Conservation (phyloP, 495 filamentous ascomycete species). For the Sordaria brevicollis region DNA sequence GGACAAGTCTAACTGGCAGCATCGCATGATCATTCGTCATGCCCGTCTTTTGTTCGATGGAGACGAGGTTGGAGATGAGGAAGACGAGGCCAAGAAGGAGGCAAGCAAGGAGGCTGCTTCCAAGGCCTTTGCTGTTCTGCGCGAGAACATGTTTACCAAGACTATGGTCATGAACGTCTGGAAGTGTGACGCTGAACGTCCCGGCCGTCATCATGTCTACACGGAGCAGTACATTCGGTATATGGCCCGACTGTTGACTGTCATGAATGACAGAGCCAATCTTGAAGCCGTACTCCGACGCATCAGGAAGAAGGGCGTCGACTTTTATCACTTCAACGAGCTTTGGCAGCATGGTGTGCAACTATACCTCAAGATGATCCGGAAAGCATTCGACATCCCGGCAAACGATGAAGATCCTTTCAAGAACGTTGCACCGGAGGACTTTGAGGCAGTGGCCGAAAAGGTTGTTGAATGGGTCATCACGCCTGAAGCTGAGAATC, state of each 20-base stretch:
- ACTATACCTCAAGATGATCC: slow-evolving; percentile 65
- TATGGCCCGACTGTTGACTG: slow-evolving; percentile 61
- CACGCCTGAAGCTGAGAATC: slow-evolving; percentile 21
- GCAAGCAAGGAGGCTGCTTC: slow-evolving; percentile 27
- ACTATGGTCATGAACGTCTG: slow-evolving; percentile 92
- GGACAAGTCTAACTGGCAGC: slow-evolving; percentile 96
- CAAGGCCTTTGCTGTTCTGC: slow-evolving; percentile 62
- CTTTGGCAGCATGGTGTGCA: slow-evolving; percentile 77
- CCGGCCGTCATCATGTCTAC: slow-evolving; percentile 89
- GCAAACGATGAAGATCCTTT: slow-evolving; percentile 70
- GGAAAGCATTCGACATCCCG: slow-evolving; percentile 53
- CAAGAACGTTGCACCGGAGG: slow-evolving; percentile 65
- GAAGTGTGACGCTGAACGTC: slow-evolving; percentile 86
- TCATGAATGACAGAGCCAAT: slow-evolving; percentile 65
- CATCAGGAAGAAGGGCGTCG: slow-evolving; percentile 68
- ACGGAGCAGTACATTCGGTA: slow-evolving; percentile 82
- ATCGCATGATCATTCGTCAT: slow-evolving; percentile 74
- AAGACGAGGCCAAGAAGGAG: slow-evolving; percentile 17
- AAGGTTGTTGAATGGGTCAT: slow-evolving; percentile 42
- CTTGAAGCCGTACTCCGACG: slow-evolving; percentile 74
- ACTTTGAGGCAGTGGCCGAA: slow-evolving; percentile 54
- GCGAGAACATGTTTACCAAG: slow-evolving; percentile 85
- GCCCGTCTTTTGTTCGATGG: slow-evolving; percentile 62
- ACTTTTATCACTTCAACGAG: slow-evolving; percentile 74
- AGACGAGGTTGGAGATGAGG: slow-evolving; percentile 9